A percentile compares a stretch with the other conserved stretches of the same genome.
Evolutionary conservation across 2,329 filamentous ascomycete species (phyloP).

Genomic region (Gyromitra esculenta): DNA sequence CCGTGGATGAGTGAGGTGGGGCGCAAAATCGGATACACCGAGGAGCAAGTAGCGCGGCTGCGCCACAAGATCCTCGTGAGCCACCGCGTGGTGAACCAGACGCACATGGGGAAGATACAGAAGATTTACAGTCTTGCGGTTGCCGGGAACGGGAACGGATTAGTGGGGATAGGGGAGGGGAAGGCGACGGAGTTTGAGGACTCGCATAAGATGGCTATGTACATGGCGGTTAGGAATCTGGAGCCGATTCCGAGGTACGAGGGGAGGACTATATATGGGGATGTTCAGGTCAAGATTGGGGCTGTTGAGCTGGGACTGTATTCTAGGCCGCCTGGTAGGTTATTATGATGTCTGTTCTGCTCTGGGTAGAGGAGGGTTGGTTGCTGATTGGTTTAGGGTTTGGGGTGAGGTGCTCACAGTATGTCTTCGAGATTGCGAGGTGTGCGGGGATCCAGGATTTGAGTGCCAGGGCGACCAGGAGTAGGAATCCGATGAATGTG

Average conservation of each 20-base stretch:
- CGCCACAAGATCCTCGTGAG: conserved; percentile 76
- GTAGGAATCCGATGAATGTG: conserved; percentile 96
- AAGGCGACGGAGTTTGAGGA: conserved; percentile 80
- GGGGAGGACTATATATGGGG: conserved; percentile 87
- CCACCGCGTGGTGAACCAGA: conserved; percentile 87
- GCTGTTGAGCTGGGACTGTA: conserved; percentile 86
- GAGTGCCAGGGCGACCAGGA: conserved; percentile 80
- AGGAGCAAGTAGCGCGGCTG: conserved; percentile 65
- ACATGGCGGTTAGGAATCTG: conserved; percentile 90
- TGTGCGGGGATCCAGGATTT: conserved; percentile 87
- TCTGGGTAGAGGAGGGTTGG: background rate
- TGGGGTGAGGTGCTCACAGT: conserved; percentile 86
- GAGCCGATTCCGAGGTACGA: conserved; percentile 91
- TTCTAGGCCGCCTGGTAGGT: conserved; percentile 84
- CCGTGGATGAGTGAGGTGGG: conserved; percentile 51
- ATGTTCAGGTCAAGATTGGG: conserved; percentile 83
- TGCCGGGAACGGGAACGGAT: conserved; percentile 85
- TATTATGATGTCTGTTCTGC: background rate
- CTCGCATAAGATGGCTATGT: conserved; percentile 76
- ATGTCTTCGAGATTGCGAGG: conserved; percentile 94
- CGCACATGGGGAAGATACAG: conserved; percentile 90
- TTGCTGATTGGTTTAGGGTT: conserved; percentile 71
- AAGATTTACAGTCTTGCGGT: conserved; percentile 79
- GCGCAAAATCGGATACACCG: conserved; percentile 67
- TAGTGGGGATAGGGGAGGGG: conserved; percentile 87